These are phyloP conservation scores for Extremus antarcticus DNA, from an alignment of 495 filamentous ascomycete genomes.

Conservation along the genomic window DNA sequence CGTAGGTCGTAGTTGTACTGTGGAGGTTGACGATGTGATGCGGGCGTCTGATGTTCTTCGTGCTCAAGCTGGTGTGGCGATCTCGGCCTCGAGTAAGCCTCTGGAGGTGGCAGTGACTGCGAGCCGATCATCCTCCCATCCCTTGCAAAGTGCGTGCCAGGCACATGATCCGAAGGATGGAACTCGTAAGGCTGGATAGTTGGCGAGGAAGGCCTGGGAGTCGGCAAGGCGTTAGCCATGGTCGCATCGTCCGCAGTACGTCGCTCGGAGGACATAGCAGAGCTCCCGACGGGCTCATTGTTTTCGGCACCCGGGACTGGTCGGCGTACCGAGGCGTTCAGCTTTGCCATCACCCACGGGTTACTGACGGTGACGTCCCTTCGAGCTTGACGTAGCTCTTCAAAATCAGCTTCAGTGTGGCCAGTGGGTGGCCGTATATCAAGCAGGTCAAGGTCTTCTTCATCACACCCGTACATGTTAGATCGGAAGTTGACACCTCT, in stretches of 20 bases:
- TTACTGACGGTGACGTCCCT: slow-evolving; percentile 35
- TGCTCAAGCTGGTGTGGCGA: neutral
- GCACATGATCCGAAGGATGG: slow-evolving; percentile 9
- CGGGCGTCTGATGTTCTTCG: slow-evolving; percentile 1
- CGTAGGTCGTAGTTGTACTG: neutral
- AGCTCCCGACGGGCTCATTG: neutral
- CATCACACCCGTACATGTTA: slow-evolving; percentile 22
- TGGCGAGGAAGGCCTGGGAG: slow-evolving; percentile 20
- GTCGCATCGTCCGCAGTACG: neutral
- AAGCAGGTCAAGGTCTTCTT: slow-evolving; percentile 17
- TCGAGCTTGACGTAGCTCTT: slow-evolving; percentile 10
- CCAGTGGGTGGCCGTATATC: slow-evolving; percentile 3
- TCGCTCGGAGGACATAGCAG: neutral
- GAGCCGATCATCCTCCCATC: slow-evolving; percentile 10
- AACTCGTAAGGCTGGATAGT: neutral
- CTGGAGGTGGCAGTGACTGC: neutral
- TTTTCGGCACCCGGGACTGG: neutral
- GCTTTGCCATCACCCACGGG: slow-evolving; percentile 51
- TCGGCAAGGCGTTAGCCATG: slow-evolving; percentile 2
- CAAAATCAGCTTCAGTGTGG: slow-evolving; percentile 18
- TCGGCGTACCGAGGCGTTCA: slow-evolving; percentile 35
- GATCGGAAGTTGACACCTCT: slow-evolving; percentile 4
- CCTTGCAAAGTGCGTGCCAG: slow-evolving; percentile 2
- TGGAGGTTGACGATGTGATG: neutral
- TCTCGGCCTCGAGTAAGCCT: neutral